Conservation (phyloP, 768 basidiomycete genomes). For the Kwoniella sp. region DNA sequence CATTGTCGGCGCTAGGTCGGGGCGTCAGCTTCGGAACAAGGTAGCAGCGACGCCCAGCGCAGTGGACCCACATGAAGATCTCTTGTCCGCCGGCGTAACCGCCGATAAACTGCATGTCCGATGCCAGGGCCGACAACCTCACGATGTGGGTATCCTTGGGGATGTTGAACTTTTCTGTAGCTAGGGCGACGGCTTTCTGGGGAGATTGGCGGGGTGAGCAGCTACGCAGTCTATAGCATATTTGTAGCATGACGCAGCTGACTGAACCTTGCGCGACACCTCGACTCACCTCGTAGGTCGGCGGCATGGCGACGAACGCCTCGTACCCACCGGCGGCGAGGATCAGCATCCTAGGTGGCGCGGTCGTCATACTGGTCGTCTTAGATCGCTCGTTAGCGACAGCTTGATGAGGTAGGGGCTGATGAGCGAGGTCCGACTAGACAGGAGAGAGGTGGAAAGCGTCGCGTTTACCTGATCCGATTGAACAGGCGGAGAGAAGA, state of each 20-base stretch:
- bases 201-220: neutral
- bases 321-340: constrained; percentile 42
- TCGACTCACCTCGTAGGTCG: constrained; percentile 36
- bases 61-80: constrained; percentile 38
- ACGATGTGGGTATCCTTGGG: constrained; percentile 37
- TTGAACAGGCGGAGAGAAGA: too few relatives aligned
- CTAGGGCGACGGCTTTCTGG: constrained; percentile 40
- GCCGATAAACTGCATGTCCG: constrained; percentile 42
- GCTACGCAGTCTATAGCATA: neutral
- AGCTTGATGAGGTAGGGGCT: neutral
- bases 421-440: neutral
- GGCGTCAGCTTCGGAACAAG: neutral
- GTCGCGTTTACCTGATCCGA: too few relatives aligned
- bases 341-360: constrained; percentile 46
- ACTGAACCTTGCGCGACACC: neutral
- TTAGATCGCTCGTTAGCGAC: neutral
- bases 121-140: constrained; percentile 36
- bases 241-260: neutral
- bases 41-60: neutral
- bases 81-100: constrained; percentile 27
- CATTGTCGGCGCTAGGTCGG: constrained; percentile 41
- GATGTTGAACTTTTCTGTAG: constrained; percentile 42
- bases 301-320: constrained; percentile 43
- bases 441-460: neutral
- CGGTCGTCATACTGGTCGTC: constrained; percentile 23